A percentile compares a stretch with the other conserved stretches of the same genome.
phyloP scores from a whole-genome alignment of 768 basidiomycete species.

The Suillus bovinus region DNA sequence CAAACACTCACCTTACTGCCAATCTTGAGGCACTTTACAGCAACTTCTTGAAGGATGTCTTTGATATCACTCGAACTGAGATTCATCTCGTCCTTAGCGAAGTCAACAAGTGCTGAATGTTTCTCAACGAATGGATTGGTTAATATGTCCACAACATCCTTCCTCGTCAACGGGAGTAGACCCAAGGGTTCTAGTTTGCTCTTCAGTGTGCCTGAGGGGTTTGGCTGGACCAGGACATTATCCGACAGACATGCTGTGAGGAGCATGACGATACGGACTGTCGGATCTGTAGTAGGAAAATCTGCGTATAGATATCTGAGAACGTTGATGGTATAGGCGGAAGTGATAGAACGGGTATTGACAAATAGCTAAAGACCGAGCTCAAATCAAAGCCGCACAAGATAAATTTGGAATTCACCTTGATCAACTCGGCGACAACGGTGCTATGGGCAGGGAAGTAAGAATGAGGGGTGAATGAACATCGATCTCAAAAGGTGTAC shows the following conservation, averaged over 20 bases:
- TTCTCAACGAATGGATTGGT: conserved; percentile 71
- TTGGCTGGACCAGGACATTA: conserved; percentile 27
- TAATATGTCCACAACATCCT: conserved; percentile 63
- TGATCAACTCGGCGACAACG: conserved; percentile 65
- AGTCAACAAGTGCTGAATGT: conserved; percentile 51
- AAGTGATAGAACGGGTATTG: conserved; percentile 65
- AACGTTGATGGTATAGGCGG: conserved; percentile 45
- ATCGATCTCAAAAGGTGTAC: conserved; percentile 21
- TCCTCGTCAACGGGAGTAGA: conserved; percentile 54
- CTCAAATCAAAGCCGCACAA: conserved; percentile 10
- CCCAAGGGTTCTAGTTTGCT: conserved; percentile 55
- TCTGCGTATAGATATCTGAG: conserved; percentile 66
- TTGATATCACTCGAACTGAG: conserved; percentile 44
- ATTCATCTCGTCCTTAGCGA: conserved; percentile 43
- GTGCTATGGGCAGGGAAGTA: conserved; percentile 19
- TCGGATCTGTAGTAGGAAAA: conserved; percentile 60
- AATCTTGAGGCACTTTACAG: conserved; percentile 57
- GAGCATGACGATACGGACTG: conserved; percentile 73
- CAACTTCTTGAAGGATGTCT: conserved; percentile 58
- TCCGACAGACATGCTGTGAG: conserved; percentile 58
- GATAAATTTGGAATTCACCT: conserved; percentile 41
- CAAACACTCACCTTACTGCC: conserved; percentile 46
- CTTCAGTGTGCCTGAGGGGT: conserved; percentile 30
- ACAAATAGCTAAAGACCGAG: conserved; percentile 56
- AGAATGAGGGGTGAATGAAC: neutral